Percentiles rank a stretch among this genome's conserved stretches.
phyloP scores from a whole-genome alignment of 1,284 basidiomycete species.

The Pisolithus thermaeus region DNA sequence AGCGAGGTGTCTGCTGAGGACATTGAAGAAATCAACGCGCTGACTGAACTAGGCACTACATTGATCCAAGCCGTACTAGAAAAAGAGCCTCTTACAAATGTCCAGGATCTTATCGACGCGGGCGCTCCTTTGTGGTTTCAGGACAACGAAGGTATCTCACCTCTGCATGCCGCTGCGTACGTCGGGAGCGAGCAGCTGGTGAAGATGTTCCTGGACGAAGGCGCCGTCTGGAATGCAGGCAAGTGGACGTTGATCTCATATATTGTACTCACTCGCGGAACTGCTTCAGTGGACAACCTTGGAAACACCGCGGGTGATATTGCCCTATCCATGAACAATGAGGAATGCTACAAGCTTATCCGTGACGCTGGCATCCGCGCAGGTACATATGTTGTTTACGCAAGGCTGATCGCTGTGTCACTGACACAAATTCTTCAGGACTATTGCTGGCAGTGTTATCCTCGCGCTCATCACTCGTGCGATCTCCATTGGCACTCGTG shows the following conservation, averaged over 20 bases:
- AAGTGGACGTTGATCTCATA: slow-evolving; percentile 14
- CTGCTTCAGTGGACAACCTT: slow-evolving; percentile 59
- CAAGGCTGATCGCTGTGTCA: background rate
- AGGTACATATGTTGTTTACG: slow-evolving; percentile 40
- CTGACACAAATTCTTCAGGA: slow-evolving; percentile 37
- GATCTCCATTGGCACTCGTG: slow-evolving; percentile 42
- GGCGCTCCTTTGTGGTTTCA: slow-evolving; percentile 92
- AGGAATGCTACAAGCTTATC: slow-evolving; percentile 67
- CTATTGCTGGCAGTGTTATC: slow-evolving; percentile 59
- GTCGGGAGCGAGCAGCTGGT: slow-evolving; percentile 59
- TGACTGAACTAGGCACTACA: slow-evolving; percentile 47
- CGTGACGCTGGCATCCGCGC: slow-evolving; percentile 84
- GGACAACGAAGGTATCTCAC: slow-evolving; percentile 76
- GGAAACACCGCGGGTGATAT: slow-evolving; percentile 86
- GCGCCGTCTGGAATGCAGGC: slow-evolving; percentile 92
- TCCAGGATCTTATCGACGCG: slow-evolving; percentile 55
- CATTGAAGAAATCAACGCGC: slow-evolving; percentile 37
- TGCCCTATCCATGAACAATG: slow-evolving; percentile 79
- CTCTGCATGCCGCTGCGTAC: slow-evolving; percentile 87
- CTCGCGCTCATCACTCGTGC: slow-evolving; percentile 33
- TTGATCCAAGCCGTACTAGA: slow-evolving; percentile 57
- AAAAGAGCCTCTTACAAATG: slow-evolving; percentile 40
- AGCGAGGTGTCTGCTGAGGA: slow-evolving; percentile 10
- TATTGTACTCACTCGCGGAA: background rate
- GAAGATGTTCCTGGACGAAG: slow-evolving; percentile 66